These are phyloP conservation scores for Penicillium subrubescens DNA, from an alignment of 495 filamentous ascomycete species.

Conservation along the genomic window DNA sequence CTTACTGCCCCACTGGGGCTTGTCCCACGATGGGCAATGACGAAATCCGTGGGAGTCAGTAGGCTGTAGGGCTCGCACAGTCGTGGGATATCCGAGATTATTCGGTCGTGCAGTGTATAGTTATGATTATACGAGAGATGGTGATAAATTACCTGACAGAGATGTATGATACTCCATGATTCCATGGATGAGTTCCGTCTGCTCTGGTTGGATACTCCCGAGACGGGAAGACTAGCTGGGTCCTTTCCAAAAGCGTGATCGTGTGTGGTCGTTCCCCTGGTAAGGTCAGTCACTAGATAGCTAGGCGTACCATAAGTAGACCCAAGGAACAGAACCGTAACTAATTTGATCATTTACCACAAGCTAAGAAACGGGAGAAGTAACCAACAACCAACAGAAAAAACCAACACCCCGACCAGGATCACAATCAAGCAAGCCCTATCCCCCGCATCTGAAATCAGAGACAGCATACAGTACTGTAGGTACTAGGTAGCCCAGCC, in stretches of 20 bases:
- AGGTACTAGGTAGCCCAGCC: neutral
- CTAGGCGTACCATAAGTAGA: neutral
- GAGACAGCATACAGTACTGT: neutral
- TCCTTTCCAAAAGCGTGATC: neutral
- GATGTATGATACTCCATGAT: neutral
- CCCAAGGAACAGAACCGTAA: neutral
- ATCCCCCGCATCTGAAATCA: neutral
- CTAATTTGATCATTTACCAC: neutral
- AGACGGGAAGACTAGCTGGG: neutral
- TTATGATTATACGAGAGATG: neutral
- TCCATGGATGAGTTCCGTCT: neutral
- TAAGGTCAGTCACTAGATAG: neutral
- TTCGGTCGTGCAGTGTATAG: neutral
- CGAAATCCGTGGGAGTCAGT: neutral
- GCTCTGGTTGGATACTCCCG: neutral
- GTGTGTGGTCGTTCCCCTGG: neutral
- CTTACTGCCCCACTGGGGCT: constrained; percentile 8
- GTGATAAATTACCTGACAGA: neutral
- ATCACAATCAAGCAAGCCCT: neutral
- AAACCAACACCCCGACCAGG: neutral
- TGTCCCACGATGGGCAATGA: neutral
- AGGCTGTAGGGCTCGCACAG: neutral
- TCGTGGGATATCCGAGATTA: neutral
- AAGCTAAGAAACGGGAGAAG: neutral
- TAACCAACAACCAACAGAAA: neutral